phyloP scores from a whole-genome alignment of 2,329 filamentous ascomycete genomes.

The Beauveria caledonica region DNA sequence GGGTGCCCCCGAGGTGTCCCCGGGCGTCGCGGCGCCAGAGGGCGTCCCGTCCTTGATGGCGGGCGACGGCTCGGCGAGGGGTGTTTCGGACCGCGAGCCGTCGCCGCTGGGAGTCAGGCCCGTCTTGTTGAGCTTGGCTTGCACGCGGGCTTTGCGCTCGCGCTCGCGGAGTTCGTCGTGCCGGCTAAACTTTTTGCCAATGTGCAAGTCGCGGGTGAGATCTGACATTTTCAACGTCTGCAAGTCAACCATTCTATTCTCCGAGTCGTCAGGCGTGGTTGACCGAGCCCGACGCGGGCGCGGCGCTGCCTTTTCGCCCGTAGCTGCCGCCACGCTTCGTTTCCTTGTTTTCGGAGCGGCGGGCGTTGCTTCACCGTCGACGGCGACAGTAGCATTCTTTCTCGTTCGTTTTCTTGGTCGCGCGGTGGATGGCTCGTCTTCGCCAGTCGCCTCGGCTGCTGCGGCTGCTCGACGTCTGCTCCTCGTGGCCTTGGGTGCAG shows the following conservation, averaged over 20 bases:
- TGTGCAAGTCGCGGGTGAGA: conserved; percentile 58
- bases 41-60: conserved; percentile 12
- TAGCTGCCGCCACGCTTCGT: background rate
- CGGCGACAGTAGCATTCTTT: background rate
- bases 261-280: conserved; percentile 55
- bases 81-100: conserved; percentile 14
- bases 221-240: conserved; percentile 64
- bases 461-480: background rate
- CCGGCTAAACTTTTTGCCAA: conserved; percentile 67
- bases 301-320: conserved; percentile 16
- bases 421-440: background rate
- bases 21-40: conserved; percentile 14
- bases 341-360: background rate
- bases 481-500: background rate
- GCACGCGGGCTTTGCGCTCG: conserved; percentile 39
- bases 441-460: background rate
- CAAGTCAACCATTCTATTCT: conserved; percentile 54
- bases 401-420: conserved; percentile 10
- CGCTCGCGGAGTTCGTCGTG: conserved; percentile 66
- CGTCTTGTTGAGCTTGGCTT: conserved; percentile 22
- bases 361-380: background rate
- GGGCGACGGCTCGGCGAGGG: conserved; percentile 9
- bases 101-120: conserved; percentile 18
- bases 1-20: conserved; percentile 11
- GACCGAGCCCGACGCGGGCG: conserved; percentile 33